Percentiles rank a stretch among this genome's conserved stretches.
Conservation (phyloP, 768 basidiomycete species). For the Phlegmacium glaucopus region DNA sequence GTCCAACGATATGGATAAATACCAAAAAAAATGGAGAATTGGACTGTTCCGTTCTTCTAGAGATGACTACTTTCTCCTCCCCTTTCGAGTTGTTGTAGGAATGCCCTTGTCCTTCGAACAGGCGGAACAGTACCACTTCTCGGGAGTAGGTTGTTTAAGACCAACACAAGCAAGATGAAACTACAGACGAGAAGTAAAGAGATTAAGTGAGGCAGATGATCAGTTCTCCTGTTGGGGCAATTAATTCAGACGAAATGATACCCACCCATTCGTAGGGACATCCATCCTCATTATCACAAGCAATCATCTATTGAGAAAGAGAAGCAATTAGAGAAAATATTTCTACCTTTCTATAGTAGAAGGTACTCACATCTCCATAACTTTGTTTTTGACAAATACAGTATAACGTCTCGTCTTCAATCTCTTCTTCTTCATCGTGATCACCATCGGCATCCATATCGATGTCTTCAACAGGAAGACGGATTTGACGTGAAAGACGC, state of each 20-base stretch:
- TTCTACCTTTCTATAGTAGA: not conserved
- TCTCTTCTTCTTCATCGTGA: slow-evolving; percentile 39
- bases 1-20: too few relatives aligned
- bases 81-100: slow-evolving; percentile 19
- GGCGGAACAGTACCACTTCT: slow-evolving; percentile 54
- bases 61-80: slow-evolving; percentile 14
- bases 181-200: slow-evolving; percentile 31
- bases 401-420: slow-evolving; percentile 46
- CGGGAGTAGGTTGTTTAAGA: slow-evolving; percentile 43
- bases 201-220: not conserved
- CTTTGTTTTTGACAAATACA: slow-evolving; percentile 52
- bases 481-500: slow-evolving; percentile 44
- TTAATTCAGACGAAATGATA: not conserved
- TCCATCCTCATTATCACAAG: slow-evolving; percentile 61
- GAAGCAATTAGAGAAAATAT: not conserved
- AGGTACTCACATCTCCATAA: slow-evolving; percentile 43
- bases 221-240: too few relatives aligned
- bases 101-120: slow-evolving; percentile 36
- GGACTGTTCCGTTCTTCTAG: slow-evolving; percentile 7
- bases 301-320: slow-evolving; percentile 53
- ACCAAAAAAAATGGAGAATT: too few relatives aligned
- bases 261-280: slow-evolving; percentile 72
- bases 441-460: slow-evolving; percentile 43
- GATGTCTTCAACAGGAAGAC: slow-evolving; percentile 31
- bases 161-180: slow-evolving; percentile 64